Evolutionary conservation across 2,329 filamentous ascomycete genomes (phyloP).

Genomic region (Fusarium avenaceum): DNA sequence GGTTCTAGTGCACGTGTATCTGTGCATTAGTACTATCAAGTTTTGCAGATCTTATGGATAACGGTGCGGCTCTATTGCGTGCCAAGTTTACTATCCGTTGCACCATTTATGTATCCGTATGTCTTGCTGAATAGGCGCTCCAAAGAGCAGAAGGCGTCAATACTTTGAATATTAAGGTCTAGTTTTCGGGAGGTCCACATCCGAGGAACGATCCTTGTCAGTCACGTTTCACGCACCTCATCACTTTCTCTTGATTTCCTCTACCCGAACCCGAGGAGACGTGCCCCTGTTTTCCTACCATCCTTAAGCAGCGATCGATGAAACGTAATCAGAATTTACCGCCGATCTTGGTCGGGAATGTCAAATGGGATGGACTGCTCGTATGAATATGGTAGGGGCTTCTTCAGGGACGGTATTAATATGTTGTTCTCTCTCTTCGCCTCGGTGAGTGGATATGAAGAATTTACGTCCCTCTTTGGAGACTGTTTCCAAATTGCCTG

Average conservation of each 20-base stretch:
- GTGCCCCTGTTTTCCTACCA: constrained; percentile 24
- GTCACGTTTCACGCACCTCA: neutral
- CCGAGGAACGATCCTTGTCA: constrained; percentile 9
- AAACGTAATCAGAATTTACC: constrained; percentile 17
- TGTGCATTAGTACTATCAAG: neutral
- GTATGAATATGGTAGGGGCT: constrained; percentile 30
- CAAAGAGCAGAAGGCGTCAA: too few species aligned
- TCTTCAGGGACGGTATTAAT: neutral
- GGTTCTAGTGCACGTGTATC: neutral
- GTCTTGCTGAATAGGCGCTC: neutral
- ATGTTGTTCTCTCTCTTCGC: too few species aligned
- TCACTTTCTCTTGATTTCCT: neutral
- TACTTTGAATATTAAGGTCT: neutral
- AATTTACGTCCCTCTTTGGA: constrained; percentile 3
- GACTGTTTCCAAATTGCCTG: constrained; percentile 40
- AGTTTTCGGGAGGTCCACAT: neutral
- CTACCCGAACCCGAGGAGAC: neutral
- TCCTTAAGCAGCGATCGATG: constrained; percentile 22
- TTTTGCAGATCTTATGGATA: constrained; percentile 8
- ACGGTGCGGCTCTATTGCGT: neutral
- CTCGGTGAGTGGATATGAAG: too few species aligned
- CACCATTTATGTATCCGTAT: too few species aligned
- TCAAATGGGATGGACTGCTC: neutral
- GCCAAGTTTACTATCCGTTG: neutral
- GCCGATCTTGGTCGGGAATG: constrained; percentile 24